Evolutionary conservation across 2,329 filamentous ascomycete species (phyloP).

Genomic region (Orbilia ellipsospora): DNA sequence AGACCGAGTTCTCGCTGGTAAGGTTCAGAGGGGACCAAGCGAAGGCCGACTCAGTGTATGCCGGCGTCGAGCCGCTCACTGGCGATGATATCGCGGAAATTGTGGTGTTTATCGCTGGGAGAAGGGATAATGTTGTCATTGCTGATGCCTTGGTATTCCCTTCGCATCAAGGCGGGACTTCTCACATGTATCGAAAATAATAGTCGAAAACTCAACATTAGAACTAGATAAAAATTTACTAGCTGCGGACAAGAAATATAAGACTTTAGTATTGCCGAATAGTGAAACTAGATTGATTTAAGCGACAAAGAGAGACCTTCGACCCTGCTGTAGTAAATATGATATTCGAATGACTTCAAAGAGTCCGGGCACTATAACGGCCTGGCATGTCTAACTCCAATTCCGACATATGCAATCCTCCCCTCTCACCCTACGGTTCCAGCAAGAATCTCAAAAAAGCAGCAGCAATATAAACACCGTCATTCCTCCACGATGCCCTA

Average conservation of each 20-base stretch:
- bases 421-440: conserved; percentile 9
- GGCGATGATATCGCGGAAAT: conserved; percentile 92
- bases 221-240: too few species aligned
- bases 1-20: conserved; percentile 92
- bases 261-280: too few species aligned
- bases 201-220: background rate
- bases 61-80: conserved; percentile 81
- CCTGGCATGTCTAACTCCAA: too few species aligned
- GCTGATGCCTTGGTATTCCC: conserved; percentile 89
- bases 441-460: conserved; percentile 80
- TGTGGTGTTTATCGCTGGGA: conserved; percentile 83
- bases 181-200: conserved; percentile 56
- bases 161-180: conserved; percentile 73
- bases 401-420: background rate
- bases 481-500: conserved; percentile 75
- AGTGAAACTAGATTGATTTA: too few species aligned
- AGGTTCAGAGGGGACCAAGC: conserved; percentile 87
- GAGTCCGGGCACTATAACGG: background rate
- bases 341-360: background rate
- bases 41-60: conserved; percentile 91
- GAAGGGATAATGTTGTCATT: conserved; percentile 89
- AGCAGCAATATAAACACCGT: conserved; percentile 79
- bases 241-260: too few species aligned
- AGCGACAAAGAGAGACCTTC: too few species aligned
- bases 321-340: too few species aligned